A percentile compares a stretch with the other conserved stretches of the same genome.
phyloP scores from a whole-genome alignment of 805 yeast species.

The Deakozyma indianensis region DNA sequence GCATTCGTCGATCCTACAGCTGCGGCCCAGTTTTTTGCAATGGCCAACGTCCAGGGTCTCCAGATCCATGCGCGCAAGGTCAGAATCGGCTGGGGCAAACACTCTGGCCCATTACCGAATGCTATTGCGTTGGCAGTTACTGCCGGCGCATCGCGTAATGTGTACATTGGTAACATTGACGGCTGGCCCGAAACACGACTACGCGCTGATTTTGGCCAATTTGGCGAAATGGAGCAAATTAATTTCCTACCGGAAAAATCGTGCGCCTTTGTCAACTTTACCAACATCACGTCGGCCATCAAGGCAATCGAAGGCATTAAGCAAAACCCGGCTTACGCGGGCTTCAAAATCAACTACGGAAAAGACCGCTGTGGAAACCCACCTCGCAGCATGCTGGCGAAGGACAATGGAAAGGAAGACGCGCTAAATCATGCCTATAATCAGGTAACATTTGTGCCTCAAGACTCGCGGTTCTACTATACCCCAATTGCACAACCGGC shows the following conservation, averaged over 20 bases:
- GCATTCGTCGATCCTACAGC: slow-evolving; percentile 95
- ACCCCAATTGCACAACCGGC: background rate
- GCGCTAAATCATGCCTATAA: background rate
- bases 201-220: slow-evolving; percentile 58
- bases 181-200: slow-evolving; percentile 38
- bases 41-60: slow-evolving; percentile 81
- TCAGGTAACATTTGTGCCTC: no score
- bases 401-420: background rate
- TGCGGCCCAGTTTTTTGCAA: slow-evolving; percentile 93
- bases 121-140: slow-evolving; percentile 81
- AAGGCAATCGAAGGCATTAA: slow-evolving; percentile 86
- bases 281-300: slow-evolving; percentile 81
- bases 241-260: slow-evolving; percentile 70
- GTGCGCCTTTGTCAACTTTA: slow-evolving; percentile 85
- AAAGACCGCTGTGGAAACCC: slow-evolving; percentile 92
- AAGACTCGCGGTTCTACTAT: background rate
- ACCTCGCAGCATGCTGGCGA: slow-evolving; percentile 26
- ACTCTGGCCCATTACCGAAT: slow-evolving; percentile 80
- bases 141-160: slow-evolving; percentile 87
- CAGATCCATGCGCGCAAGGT: slow-evolving; percentile 75
- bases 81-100: slow-evolving; percentile 96
- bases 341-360: slow-evolving; percentile 77
- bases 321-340: slow-evolving; percentile 44
- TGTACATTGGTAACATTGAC: slow-evolving; percentile 66
- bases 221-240: slow-evolving; percentile 92